Evolutionary conservation across 2,329 filamentous ascomycete genomes (phyloP), one percentile per base, ranked within the genome.

Genomic region (Stagonosporopsis tanaceti): DNA sequence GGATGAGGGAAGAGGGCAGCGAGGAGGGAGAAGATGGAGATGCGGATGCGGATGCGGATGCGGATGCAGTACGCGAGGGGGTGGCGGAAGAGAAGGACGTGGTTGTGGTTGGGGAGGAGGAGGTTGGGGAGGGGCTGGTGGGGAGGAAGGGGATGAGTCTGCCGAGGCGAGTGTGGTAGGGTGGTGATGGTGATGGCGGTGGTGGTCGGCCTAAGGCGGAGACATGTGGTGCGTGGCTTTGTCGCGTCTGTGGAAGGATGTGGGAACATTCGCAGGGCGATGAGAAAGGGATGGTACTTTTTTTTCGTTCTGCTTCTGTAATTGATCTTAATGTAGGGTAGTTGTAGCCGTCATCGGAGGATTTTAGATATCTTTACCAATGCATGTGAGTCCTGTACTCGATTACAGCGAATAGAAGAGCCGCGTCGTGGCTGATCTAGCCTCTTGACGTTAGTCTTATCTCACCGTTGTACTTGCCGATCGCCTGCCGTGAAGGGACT

Each of bases 71-170:
- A 30, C 52, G 20, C 8, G 32, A 38, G 39, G 34, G 32, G 3
- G 25, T 24, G 34, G 66, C 55, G 34, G 60, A 65, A 34, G 70
- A 74, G 34, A 65, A 64, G 30, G 66, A 70, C 2, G 64, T 65
- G 39, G 66, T 74, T 51, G 34, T 70, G 9, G 45, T 60, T 15
- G 34, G 35, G 1, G 60, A 61, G 25, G 58, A 61, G n/a, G 50
- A 56, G 37, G 51, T 50, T 30, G 54, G 54, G 50, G 58, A 58
- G 27, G 57, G 51, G 32, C 15, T n/a, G 12, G 15, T n/a, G 32
- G 56, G 62, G n/a, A 62, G 63, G 47, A 62, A 64, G 35, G 67
- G 65, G n/a, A 60, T 70, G 60, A 66, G 66, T 53, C 47, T 66
- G 50, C 57, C 62, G 30, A 64, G 64, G 50, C 53, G 64, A n/a